These are phyloP conservation scores for Talaromyces sp. DNA, from an alignment of 2,329 filamentous ascomycete species.

Conservation along the genomic window DNA sequence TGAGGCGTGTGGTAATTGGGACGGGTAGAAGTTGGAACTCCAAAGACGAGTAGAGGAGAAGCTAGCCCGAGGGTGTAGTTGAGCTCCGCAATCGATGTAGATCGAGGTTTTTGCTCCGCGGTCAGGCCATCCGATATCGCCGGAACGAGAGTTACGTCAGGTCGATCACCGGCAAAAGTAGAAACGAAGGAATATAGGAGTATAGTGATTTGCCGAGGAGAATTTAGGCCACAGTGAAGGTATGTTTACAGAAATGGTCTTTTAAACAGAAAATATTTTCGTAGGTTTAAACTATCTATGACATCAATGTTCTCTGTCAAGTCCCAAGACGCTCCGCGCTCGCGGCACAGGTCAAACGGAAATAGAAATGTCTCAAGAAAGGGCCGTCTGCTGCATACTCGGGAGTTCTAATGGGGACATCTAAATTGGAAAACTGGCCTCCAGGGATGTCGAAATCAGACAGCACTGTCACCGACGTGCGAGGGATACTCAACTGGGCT, in stretches of 20 bases:
- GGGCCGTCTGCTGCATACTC: neutral
- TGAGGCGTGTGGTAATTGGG: neutral
- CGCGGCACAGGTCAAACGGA: neutral
- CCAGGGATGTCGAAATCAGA: neutral
- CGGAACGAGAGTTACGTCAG: constrained; percentile 15
- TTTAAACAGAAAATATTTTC: constrained; percentile 16
- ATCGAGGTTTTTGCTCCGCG: constrained; percentile 26
- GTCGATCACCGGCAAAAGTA: constrained; percentile 3
- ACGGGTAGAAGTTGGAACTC: neutral
- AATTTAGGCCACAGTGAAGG: no score
- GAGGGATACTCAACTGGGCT: neutral
- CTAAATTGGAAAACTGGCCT: neutral
- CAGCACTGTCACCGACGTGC: constrained; percentile 5
- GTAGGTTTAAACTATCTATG: constrained; percentile 5
- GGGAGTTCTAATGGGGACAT: constrained; percentile 7
- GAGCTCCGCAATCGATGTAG: constrained; percentile 23
- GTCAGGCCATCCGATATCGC: constrained; percentile 29
- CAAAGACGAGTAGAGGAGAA: neutral
- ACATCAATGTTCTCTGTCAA: neutral
- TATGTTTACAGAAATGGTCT: neutral
- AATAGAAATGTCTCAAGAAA: neutral
- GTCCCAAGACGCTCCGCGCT: no score
- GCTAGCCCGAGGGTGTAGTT: neutral
- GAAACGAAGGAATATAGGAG: neutral
- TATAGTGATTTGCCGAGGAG: no score